phyloP scores from a whole-genome alignment of 352 stramenopile genomes.

The Globisporangium carolinianum region DNA sequence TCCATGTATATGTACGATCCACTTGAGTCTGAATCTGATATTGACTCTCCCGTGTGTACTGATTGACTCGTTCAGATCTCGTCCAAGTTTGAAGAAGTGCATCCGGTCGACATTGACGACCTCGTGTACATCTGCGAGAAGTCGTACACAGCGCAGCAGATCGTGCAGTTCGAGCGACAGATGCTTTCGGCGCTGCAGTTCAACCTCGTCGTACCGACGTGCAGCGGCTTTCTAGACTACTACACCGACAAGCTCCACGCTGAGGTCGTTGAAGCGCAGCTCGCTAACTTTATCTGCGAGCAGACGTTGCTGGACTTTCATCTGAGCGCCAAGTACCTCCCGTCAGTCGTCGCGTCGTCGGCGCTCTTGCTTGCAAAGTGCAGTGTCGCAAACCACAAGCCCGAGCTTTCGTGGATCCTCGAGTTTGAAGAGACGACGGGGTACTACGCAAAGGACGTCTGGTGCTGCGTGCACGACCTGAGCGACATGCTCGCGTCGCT shows the following conservation, averaged over 20 bases:
- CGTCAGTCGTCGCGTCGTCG: slow-evolving; percentile 39
- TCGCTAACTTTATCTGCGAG: slow-evolving; percentile 60
- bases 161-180: slow-evolving; percentile 87
- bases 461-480: slow-evolving; percentile 31
- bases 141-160: slow-evolving; percentile 87
- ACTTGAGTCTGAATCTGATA: too few species aligned
- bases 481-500: slow-evolving; percentile 28
- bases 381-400: slow-evolving; percentile 34
- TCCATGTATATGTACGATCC: too few species aligned
- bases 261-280: slow-evolving; percentile 26
- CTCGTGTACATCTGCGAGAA: slow-evolving; percentile 98
- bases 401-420: slow-evolving; percentile 36
- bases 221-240: slow-evolving; percentile 93
- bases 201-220: slow-evolving; percentile 93
- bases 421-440: slow-evolving; percentile 41
- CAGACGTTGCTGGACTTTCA: slow-evolving; percentile 49
- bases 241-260: slow-evolving; percentile 86
- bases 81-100: slow-evolving; percentile 99
- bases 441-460: slow-evolving; percentile 30
- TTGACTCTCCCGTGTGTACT: too few species aligned
- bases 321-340: slow-evolving; percentile 36
- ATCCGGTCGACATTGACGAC: slow-evolving; percentile 95
- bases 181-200: slow-evolving; percentile 96
- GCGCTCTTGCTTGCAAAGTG: slow-evolving; percentile 43
- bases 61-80: slow-evolving; percentile 52